These are phyloP conservation scores for Gymnopus androsaceus DNA, from an alignment of 1,284 basidiomycete species.

Conservation along the genomic window DNA sequence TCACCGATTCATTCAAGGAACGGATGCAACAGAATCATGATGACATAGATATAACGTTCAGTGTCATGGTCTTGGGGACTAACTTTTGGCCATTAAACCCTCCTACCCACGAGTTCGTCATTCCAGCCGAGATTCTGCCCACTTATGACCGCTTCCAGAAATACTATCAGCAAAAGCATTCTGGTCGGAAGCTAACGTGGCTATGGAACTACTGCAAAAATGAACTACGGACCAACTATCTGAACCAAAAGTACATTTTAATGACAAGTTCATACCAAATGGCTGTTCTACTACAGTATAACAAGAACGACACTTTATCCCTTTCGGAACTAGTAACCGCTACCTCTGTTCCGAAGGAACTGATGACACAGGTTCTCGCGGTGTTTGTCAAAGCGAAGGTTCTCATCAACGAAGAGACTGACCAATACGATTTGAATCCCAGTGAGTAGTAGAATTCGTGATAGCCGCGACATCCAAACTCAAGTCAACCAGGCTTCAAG, in stretches of 20 bases:
- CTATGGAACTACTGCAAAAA: constrained; percentile 98
- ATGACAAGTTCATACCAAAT: constrained; percentile 96
- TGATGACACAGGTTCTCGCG: constrained; percentile 81
- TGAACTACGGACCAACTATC: constrained; percentile 91
- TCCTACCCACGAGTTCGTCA: constrained; percentile 82
- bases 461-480: too few relatives aligned
- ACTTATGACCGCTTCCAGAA: constrained; percentile 92
- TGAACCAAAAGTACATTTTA: constrained; percentile 93
- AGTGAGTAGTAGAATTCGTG: constrained; percentile 49
- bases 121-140: constrained; percentile 85
- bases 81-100: constrained; percentile 96
- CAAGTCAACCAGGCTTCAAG: constrained; percentile 73
- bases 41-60: constrained; percentile 88
- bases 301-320: constrained; percentile 83
- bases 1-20: constrained; percentile 96
- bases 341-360: constrained; percentile 84
- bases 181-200: constrained; percentile 95
- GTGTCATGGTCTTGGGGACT: constrained; percentile 91
- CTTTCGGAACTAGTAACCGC: constrained; percentile 81
- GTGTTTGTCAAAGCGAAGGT: constrained; percentile 91
- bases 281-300: constrained; percentile 94
- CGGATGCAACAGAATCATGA: constrained; percentile 85
- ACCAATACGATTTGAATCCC: constrained; percentile 93
- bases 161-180: constrained; percentile 94
- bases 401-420: constrained; percentile 81